Base-by-base conservation (phyloP, 2,329 filamentous ascomycete genomes). In the Colletotrichum incanum region DNA sequence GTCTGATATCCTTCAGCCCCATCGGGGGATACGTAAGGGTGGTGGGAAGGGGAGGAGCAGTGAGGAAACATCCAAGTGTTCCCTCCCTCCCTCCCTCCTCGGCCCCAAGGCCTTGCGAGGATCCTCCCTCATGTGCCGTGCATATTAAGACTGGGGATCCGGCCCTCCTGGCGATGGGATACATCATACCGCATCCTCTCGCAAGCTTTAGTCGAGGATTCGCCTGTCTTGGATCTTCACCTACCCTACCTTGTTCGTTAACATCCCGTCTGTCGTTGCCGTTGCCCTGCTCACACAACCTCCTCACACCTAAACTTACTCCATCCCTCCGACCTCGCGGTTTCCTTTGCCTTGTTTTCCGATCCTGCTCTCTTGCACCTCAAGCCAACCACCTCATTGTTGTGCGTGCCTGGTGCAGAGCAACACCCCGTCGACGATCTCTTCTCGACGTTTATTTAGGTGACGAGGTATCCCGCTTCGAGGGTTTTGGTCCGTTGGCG, bases 131-230 rank as follows among this genome's bases (percentile, higher is more conserved):
- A 3, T 39, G 49, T 63, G 64, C 26, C 58, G 26, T 59, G 18
- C 69, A 37, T 72, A 72, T 72, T 68, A 72, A 72, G 65, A 72
- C 69, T 68, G 65, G 69, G 65, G 65, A 59, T 68, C 69, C 65
- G 69, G 64, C 69, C 68, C 59, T 34, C 39, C 37, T 68, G 39
- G 63, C 16, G 28, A 28, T 23, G 62, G 47, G 23, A 26, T 61
- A 45, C 65, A 59, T 55, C 64, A 58, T 16, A 64, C n/a, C 52
- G 52, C 52, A n/a, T 18, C n/a, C 28, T n/a, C 11, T 34, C 28
- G 28, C 26, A 23, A 50, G 23, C 23, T 50, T 6, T 28, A 50
- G 16, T 61, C 62, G 63, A 56, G 47, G 55, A 39, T 60, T 62
- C 41, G 68, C 68, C 39, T 47, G 47, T 43, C n/a, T 61, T 61